phyloP scores from a whole-genome alignment of 805 yeast species.

The Yarrowia phangngaensis region DNA sequence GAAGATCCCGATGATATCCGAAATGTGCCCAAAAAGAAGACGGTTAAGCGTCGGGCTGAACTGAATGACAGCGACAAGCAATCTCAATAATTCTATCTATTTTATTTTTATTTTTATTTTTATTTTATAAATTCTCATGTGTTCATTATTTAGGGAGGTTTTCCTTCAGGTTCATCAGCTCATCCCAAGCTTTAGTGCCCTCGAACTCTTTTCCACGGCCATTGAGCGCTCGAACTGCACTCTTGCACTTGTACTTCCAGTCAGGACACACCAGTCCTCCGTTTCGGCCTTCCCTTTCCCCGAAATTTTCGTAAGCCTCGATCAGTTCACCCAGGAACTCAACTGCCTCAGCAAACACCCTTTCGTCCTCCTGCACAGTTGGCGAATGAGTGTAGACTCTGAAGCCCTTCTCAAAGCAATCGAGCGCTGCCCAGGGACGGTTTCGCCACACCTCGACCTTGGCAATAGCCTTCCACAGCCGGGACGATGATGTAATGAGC shows the following conservation, averaged over 20 bases:
- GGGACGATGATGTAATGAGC: constrained; percentile 59
- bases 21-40: constrained; percentile 24
- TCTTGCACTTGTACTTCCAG: constrained; percentile 81
- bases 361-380: constrained; percentile 57
- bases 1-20: constrained; percentile 23
- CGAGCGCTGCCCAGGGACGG: constrained; percentile 83
- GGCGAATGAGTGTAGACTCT: constrained; percentile 66
- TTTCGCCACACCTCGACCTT: constrained; percentile 81
- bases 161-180: constrained; percentile 51
- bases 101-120: neutral
- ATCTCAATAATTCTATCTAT: constrained; percentile 4
- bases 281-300: constrained; percentile 60
- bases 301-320: constrained; percentile 81
- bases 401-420: constrained; percentile 80
- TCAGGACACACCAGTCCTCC: constrained; percentile 85
- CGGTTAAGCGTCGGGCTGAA: constrained; percentile 13
- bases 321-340: constrained; percentile 73
- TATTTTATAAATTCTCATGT: neutral
- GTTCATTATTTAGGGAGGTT: constrained; percentile 8
- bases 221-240: constrained; percentile 67
- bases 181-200: constrained; percentile 71
- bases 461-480: constrained; percentile 81
- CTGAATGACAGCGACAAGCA: constrained; percentile 1
- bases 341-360: constrained; percentile 72
- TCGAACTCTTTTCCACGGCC: constrained; percentile 72